Evolutionary conservation across 352 stramenopile species (phyloP).

Genomic region (Globisporangium radiosum): DNA sequence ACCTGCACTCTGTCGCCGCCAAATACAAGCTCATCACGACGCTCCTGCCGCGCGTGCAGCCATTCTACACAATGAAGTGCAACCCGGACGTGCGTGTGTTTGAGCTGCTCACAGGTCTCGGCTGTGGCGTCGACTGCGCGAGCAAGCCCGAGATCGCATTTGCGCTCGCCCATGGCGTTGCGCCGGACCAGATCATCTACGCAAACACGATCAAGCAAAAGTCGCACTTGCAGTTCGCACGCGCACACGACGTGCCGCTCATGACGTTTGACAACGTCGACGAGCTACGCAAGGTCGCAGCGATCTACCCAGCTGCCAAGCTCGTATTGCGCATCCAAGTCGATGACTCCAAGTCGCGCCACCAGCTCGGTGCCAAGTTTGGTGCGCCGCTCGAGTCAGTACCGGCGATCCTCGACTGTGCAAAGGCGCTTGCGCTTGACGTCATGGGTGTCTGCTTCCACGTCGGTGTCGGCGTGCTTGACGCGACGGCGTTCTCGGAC

Average conservation of each 20-base stretch:
- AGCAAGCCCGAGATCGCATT: conserved; percentile 71
- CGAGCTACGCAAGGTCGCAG: conserved; percentile 68
- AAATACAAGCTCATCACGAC: conserved; percentile 38
- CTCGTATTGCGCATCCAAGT: conserved; percentile 71
- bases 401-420: conserved; percentile 45
- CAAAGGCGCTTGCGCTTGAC: conserved; percentile 50
- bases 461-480: conserved; percentile 77
- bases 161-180: conserved; percentile 47
- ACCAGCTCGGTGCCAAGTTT: conserved; percentile 83
- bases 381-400: conserved; percentile 53
- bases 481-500: conserved; percentile 64
- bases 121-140: conserved; percentile 84
- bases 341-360: conserved; percentile 82
- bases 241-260: conserved; percentile 45
- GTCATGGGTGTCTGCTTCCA: conserved; percentile 86
- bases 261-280: conserved; percentile 86
- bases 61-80: conserved; percentile 92
- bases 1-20: conserved; percentile 39
- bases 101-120: conserved; percentile 32
- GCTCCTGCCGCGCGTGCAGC: conserved; percentile 41
- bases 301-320: conserved; percentile 34
- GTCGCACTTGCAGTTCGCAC: conserved; percentile 62
- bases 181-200: conserved; percentile 74
- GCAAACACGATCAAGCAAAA: conserved; percentile 87
- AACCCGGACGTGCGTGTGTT: conserved; percentile 70